A percentile compares a stretch with the other conserved stretches of the same genome.
These are phyloP conservation scores for Glaciozyma antarctica DNA, from an alignment of 768 basidiomycete genomes.

Conservation along the genomic window DNA sequence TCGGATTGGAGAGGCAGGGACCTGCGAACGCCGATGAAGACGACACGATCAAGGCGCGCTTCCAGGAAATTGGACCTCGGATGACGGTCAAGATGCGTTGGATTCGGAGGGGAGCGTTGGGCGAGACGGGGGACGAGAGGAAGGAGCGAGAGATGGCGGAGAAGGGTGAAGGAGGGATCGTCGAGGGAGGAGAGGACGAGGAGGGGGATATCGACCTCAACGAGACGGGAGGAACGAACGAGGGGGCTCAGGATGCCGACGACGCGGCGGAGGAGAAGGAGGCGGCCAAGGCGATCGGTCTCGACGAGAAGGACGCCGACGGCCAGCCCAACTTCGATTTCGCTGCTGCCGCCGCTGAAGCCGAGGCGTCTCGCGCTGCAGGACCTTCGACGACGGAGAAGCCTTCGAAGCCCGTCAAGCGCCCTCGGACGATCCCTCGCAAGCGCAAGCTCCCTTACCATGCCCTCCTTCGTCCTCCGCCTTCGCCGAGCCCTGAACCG, in stretches of 20 bases:
- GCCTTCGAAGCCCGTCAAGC: conserved; percentile 49
- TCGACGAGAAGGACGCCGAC: conserved; percentile 32
- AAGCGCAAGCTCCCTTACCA: conserved; percentile 25
- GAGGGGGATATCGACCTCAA: background rate
- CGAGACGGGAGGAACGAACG: background rate
- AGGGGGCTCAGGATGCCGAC: conserved; percentile 12
- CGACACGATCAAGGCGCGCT: conserved; percentile 83
- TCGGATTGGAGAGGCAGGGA: conserved; percentile 9
- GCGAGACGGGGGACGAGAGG: conserved; percentile 51
- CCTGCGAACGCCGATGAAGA: conserved; percentile 45
- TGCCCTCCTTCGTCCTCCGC: conserved; percentile 25
- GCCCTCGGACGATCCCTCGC: conserved; percentile 17
- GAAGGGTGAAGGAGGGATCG: conserved; percentile 35
- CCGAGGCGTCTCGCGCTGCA: conserved; percentile 31
- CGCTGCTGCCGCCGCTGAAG: background rate
- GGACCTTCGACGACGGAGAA: background rate
- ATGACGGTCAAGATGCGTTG: conserved; percentile 90
- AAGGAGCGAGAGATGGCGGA: conserved; percentile 45
- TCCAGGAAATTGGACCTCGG: conserved; percentile 96
- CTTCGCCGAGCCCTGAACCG: conserved; percentile 6
- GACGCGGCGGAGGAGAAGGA: conserved; percentile 20
- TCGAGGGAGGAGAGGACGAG: conserved; percentile 33
- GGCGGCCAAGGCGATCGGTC: conserved; percentile 26
- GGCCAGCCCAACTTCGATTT: conserved; percentile 24
- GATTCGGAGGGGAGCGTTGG: conserved; percentile 73